Base-by-base conservation (phyloP, 768 basidiomycete species). In the Trametes sanguinea region DNA sequence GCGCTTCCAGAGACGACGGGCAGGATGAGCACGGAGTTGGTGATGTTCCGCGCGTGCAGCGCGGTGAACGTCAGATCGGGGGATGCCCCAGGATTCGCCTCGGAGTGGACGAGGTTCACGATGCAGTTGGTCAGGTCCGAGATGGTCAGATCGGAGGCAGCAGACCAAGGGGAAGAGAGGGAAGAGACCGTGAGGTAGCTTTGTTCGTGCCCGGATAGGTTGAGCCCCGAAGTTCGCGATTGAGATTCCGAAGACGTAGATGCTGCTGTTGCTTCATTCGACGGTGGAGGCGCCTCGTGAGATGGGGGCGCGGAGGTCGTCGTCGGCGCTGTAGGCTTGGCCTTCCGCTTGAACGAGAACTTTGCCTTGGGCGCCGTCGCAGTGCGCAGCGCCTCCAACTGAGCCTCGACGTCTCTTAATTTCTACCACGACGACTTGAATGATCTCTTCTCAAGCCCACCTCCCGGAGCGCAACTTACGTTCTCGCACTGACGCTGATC, bases 401-500 rank as follows among this genome's bases (percentile, higher is more conserved):
- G 70, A 55, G 75, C 77, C 71, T 91, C 90, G 9, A 92, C 71
- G 4, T 72, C 72, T 69, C 84, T 86, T 58, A 93, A 72, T 83
- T 87, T 87, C 92, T 94, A 67, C 27, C 2, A 5, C 4, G 4
- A 6, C 35, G 6, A 37, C 35, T 6, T 6, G 6, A 6, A 37
- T 6, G 35, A 37, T 11, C 35, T 37, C 6, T 2, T 11, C 6
- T 37, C 6, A 37, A 37, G 35, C 11, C 35, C 35, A 43, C 7
- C 14, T n/a, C 8, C 14, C 42, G 14, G 13, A 43, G 7, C 9
- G 14, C 5, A n/a, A 77, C 85, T 56, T 66, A 91, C 90, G 67
- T 77, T 74, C 71, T 89, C 88, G 69, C 81, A 88, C 68, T 86
- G 86, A 56, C 86, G 81, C 69, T 89, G 90, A 72, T 92, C 89